These are phyloP conservation scores for Suillus occidentalis DNA, from an alignment of 768 basidiomycete species.

Conservation along the genomic window DNA sequence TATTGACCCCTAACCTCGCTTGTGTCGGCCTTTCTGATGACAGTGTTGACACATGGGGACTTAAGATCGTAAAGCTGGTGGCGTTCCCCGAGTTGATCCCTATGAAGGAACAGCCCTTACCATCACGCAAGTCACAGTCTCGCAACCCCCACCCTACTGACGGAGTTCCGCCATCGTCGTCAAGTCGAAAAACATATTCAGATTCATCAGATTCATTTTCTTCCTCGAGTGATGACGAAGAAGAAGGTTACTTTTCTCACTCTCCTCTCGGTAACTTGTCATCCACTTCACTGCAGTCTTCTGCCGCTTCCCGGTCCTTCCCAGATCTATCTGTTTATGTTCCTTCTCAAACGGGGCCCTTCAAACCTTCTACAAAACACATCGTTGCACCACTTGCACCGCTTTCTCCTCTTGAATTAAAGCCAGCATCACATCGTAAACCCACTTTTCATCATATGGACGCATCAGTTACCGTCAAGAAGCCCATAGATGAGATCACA, in stretches of 20 bases:
- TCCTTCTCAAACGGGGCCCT: slow-evolving; percentile 29
- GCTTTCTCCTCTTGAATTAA: slow-evolving; percentile 27
- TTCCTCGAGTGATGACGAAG: slow-evolving; percentile 36
- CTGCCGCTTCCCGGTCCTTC: slow-evolving; percentile 42
- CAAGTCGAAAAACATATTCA: slow-evolving; percentile 19
- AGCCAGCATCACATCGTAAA: slow-evolving; percentile 11
- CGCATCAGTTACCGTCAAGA: slow-evolving; percentile 16
- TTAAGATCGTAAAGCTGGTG: slow-evolving; percentile 76
- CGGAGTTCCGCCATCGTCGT: slow-evolving; percentile 7
- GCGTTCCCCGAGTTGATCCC: slow-evolving; percentile 74
- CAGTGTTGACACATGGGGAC: slow-evolving; percentile 66
- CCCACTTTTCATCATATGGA: slow-evolving; percentile 10
- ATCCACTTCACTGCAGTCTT: slow-evolving; percentile 34
- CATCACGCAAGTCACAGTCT: background rate
- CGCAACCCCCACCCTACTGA: background rate
- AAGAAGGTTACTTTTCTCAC: slow-evolving; percentile 59
- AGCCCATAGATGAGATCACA: slow-evolving; percentile 2
- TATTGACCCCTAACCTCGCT: slow-evolving; percentile 69
- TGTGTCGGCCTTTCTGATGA: slow-evolving; percentile 76
- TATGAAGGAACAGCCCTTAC: slow-evolving; percentile 12
- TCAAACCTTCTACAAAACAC: slow-evolving; percentile 41
- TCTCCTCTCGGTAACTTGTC: slow-evolving; percentile 45
- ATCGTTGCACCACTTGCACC: slow-evolving; percentile 34
- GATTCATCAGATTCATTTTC: slow-evolving; percentile 26
- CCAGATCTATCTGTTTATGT: slow-evolving; percentile 38